Percentiles rank a stretch among this genome's conserved stretches.
Evolutionary conservation across 331 rosid genomes (phyloP).

Genomic region (Malus hybrid): DNA sequence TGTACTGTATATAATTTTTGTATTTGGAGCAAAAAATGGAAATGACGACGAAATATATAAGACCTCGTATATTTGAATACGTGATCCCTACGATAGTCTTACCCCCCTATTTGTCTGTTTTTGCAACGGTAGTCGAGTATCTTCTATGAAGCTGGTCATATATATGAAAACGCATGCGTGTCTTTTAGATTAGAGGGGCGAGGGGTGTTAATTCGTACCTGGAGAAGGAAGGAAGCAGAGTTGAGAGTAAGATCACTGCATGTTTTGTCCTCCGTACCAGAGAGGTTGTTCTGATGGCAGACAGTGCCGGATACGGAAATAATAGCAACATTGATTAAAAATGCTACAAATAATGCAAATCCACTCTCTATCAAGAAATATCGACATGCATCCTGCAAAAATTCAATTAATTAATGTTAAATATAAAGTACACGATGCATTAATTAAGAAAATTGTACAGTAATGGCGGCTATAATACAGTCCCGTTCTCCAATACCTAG

Average conservation of each 20-base stretch:
- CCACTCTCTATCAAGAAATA: conserved; percentile 73
- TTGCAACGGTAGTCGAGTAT: too few relatives aligned
- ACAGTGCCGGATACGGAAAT: conserved; percentile 64
- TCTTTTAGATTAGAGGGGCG: background rate
- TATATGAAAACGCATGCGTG: too few relatives aligned
- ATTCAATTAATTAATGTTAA: background rate
- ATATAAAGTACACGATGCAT: background rate
- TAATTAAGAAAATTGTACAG: too few relatives aligned
- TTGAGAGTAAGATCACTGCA: conserved; percentile 58
- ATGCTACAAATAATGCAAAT: conserved; percentile 66
- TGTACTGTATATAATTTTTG: too few relatives aligned
- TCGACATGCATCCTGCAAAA: conserved; percentile 70
- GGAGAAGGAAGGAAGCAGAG: conserved; percentile 73
- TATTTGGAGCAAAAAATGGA: too few relatives aligned
- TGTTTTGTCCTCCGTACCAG: conserved; percentile 4
- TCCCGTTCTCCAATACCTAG: too few relatives aligned
- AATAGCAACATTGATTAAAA: conserved; percentile 70
- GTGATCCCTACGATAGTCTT: too few relatives aligned
- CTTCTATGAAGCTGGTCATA: too few relatives aligned
- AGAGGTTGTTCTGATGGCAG: conserved; percentile 35
- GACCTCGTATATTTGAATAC: too few relatives aligned
- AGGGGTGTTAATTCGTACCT: conserved; percentile 33
- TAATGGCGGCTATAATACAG: too few relatives aligned
- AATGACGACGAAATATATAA: too few relatives aligned
- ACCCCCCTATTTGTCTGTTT: too few relatives aligned